Evolutionary conservation across 2,329 filamentous ascomycete genomes (phyloP), one percentile per base, ranked within the genome.

Genomic region (Fusarium pseudoanthophilum): DNA sequence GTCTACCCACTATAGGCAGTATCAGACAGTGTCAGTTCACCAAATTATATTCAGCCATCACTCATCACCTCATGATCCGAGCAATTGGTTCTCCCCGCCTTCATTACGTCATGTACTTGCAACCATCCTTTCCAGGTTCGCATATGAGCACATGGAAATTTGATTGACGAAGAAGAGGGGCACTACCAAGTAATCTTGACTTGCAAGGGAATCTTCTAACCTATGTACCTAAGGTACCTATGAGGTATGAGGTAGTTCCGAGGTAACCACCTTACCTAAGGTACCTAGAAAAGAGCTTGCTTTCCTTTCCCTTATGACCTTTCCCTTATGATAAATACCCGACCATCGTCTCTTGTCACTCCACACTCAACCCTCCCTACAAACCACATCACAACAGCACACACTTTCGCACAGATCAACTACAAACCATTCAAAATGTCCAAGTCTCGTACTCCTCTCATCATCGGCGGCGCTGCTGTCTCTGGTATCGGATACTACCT

Each of bases 401-500:
- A 28, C 34, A 26, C 18, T 28, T 16, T 39, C 51, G 20, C 24
- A 21, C 37, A 28, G 5, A 57, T 16, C 36, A 24, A 45, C 24
- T 51, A 34, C 36, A 61, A 43, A 28, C 32, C 48, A 64, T 42
- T 57, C 66, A 73, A 58, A 56, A 69, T 75, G 72, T 83, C 55
- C 74, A 88, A 87, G 86, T 85, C 86, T 56, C 83, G 83, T 75
- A 76, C 83, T 46, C 86, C 87, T 75, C 76, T 86, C 74, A 79
- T 85, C 77, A 79, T 92, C 77, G 92, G 91, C 77, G 83, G 90
- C 75, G 89, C 87, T 67, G 90, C 89, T 74, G 92, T 88, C 37
- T 90, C 89, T 77, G 92, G 91, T 73, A 85, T 91, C 66, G 94
- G 93, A 48, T 98, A 97, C 88, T 98, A 98, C 86, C 89, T 98